Evolutionary conservation across 495 filamentous ascomycete genomes (phyloP), one percentile per base, ranked within the genome.

Genomic region (Pyronema omphalodes): DNA sequence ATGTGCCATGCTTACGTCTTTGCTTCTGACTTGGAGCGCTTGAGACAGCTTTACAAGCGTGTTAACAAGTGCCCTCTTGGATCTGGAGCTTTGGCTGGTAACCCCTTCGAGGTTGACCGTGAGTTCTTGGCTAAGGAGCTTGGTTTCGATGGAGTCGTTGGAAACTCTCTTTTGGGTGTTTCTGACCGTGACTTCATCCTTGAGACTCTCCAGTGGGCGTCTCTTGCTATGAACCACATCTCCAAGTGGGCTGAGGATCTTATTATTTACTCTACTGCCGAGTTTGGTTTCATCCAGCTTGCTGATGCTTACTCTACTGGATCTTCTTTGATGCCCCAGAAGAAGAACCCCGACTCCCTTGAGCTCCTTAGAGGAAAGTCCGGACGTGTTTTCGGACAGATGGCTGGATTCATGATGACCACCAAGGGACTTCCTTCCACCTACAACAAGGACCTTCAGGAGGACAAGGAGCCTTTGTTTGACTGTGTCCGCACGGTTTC

Each of bases 381-480:
- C 36, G 88, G 88, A 1, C 74, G 88, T 44, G 80, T 80, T 7
- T 89, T 94, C 63, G 87, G 87, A 1, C 81, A 88, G 61, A 87
- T 94, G 82, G 76, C 84, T 7, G 89, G 89, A 36, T 72, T 95
- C 60, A 89, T 86, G 79, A 78, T 76, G 67, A 91, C 81, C 11
- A 78, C 85, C 65, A 95, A 96, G 72, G 83, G 83, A 36, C 74
- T 94, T 17, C 87, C 89, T 1, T 83, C 79, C 19, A 93, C 86
- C 6, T 95, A 94, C 73, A 93, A 95, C 73, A 93, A 94, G 71
- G 85, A 94, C 65, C 72, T 94, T 12, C 89, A 96, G 69, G 89
- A 95, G 70, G 82, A 78, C 55, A 80, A 86, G 57, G 86, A 94
- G 72, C 83, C 84, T 41, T 75, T 96, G 67, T 76, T 96, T 29